Percentiles rank a stretch among this genome's conserved stretches.
Conservation (phyloP, 345 rosid species). For the Sisymbrium irio region DNA sequence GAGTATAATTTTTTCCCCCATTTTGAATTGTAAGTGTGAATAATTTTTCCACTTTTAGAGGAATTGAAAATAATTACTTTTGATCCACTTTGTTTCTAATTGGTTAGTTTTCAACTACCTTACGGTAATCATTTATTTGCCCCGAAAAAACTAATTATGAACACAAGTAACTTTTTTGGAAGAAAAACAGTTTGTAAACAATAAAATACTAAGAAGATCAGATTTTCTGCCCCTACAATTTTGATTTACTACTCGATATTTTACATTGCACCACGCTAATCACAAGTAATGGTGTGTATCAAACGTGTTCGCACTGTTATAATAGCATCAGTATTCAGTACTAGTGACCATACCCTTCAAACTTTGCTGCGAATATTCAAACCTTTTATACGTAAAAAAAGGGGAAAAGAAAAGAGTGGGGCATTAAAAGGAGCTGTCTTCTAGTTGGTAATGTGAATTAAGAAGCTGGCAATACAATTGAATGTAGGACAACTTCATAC, state of each 20-base stretch:
- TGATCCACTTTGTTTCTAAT: not conserved
- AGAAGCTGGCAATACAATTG: constrained; percentile 30
- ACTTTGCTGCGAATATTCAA: constrained; percentile 27
- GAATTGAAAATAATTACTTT: not conserved
- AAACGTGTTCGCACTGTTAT: constrained; percentile 7
- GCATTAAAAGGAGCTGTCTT: constrained; percentile 29
- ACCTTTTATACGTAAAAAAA: not conserved
- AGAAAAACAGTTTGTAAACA: not conserved
- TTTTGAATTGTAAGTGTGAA: not conserved
- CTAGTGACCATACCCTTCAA: constrained; percentile 25
- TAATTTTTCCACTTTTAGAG: not conserved
- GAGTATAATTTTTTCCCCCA: not conserved
- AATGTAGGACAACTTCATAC: constrained; percentile 19
- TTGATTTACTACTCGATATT: not conserved
- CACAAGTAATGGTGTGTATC: constrained; percentile 14
- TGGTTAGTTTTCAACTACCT: not conserved
- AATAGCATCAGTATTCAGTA: not conserved
- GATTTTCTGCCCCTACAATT: not conserved
- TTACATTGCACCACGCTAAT: not conserved
- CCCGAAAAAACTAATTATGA: not conserved
- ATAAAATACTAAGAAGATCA: not conserved
- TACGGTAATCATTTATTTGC: not conserved
- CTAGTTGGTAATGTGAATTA: constrained; percentile 28
- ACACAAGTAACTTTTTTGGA: not conserved
- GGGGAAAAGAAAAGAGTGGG: constrained; percentile 10